Percentiles rank a stretch among this genome's conserved stretches.
Evolutionary conservation across 345 rosid genomes (phyloP).

Genomic region (Murraya koenigii): DNA sequence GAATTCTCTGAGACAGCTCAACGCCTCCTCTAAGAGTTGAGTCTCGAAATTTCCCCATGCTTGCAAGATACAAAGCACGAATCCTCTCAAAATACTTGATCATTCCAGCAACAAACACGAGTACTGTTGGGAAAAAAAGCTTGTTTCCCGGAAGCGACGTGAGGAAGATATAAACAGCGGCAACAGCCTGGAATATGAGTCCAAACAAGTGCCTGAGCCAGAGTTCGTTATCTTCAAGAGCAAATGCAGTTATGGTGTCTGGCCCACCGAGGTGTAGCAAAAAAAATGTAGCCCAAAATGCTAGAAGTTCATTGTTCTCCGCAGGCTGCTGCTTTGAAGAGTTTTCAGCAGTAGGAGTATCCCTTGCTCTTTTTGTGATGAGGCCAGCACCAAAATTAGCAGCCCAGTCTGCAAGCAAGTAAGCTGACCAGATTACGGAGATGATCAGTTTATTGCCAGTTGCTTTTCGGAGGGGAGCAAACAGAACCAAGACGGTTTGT

Average conservation of each 20-base stretch:
- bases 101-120: constrained; percentile 30
- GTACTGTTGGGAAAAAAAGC: constrained; percentile 31
- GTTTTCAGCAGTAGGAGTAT: neutral
- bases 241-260: no score
- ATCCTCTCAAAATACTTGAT: constrained; percentile 62
- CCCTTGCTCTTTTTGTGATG: constrained; percentile 43
- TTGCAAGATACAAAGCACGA: neutral
- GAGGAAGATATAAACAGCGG: constrained; percentile 45
- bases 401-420: constrained; percentile 57
- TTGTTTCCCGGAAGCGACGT: constrained; percentile 27
- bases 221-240: constrained; percentile 45
- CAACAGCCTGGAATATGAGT: constrained; percentile 39
- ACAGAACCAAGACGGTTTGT: constrained; percentile 28
- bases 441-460: constrained; percentile 31
- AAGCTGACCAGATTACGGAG: constrained; percentile 50
- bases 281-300: no score
- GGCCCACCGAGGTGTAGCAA: no score
- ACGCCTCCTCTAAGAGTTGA: constrained; percentile 16
- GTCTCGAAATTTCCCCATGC: no score
- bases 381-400: constrained; percentile 22
- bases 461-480: constrained; percentile 52
- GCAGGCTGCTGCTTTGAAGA: no score
- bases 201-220: constrained; percentile 59
- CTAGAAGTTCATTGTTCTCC: no score
- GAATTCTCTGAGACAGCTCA: no score